Percentiles rank a stretch among this genome's conserved stretches.
phyloP scores from a whole-genome alignment of 495 filamentous ascomycete species.

The Entonaema liquescens region DNA sequence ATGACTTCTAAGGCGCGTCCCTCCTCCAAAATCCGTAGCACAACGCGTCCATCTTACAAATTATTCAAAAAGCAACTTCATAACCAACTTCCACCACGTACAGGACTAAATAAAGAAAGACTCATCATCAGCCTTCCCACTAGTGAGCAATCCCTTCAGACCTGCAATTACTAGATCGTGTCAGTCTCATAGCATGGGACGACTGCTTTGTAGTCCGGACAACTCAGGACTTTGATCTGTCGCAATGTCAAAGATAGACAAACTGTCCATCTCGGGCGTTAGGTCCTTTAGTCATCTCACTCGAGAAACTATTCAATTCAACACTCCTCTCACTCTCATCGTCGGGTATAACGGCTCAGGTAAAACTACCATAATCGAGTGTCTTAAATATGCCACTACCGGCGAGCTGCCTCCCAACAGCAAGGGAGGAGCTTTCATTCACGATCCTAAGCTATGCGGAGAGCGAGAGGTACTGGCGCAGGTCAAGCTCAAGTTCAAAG shows the following conservation, averaged over 20 bases:
- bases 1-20: conserved; percentile 22
- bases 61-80: neutral
- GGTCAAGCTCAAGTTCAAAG: conserved; percentile 87
- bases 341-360: conserved; percentile 97
- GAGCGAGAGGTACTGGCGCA: conserved; percentile 93
- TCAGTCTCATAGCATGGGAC: conserved; percentile 20
- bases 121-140: neutral
- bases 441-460: conserved; percentile 90
- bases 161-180: neutral
- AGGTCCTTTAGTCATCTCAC: conserved; percentile 87
- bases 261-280: conserved; percentile 84
- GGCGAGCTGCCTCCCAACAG: conserved; percentile 93
- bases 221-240: conserved; percentile 25
- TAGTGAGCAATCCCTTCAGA: neutral
- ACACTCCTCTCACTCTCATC: conserved; percentile 90
- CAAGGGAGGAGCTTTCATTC: conserved; percentile 93
- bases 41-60: conserved; percentile 33
- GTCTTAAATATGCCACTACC: conserved; percentile 97
- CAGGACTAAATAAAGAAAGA: neutral
- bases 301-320: conserved; percentile 86
- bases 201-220: conserved; percentile 5
- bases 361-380: conserved; percentile 99
- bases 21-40: conserved; percentile 29
- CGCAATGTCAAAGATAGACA: conserved; percentile 81
- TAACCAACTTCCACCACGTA: neutral